phyloP scores from a whole-genome alignment of 2,329 filamentous ascomycete species.

The Lachnum nothofagi region DNA sequence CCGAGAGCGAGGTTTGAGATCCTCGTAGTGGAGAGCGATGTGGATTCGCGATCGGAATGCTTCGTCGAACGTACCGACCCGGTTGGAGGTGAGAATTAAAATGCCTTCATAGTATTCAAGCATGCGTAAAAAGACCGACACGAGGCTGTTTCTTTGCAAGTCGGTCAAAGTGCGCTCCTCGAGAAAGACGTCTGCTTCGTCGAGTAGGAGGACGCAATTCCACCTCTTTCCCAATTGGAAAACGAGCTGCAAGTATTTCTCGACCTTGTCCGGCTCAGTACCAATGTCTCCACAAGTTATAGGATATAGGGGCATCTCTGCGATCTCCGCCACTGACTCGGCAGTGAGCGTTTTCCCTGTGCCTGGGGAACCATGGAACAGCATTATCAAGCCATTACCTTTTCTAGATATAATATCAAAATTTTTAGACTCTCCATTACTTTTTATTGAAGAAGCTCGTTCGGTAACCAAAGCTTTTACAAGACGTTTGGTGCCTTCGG shows the following conservation, averaged over 20 bases:
- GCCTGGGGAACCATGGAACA: conserved; percentile 79
- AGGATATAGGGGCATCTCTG: conserved; percentile 78
- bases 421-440: too few species aligned
- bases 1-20: too few species aligned
- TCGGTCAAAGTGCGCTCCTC: conserved; percentile 79
- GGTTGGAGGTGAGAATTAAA: conserved; percentile 82
- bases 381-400: conserved; percentile 74
- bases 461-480: too few species aligned
- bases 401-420: too few species aligned
- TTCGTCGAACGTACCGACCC: conserved; percentile 82
- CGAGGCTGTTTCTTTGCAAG: conserved; percentile 77
- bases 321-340: conserved; percentile 77
- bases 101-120: conserved; percentile 92
- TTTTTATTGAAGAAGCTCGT: too few species aligned
- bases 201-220: conserved; percentile 65
- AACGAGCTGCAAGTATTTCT: conserved; percentile 71
- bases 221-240: too few species aligned
- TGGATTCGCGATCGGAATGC: conserved; percentile 87
- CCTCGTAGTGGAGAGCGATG: conserved; percentile 75
- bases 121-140: conserved; percentile 79
- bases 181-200: conserved; percentile 80
- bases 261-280: conserved; percentile 68
- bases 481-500: too few species aligned
- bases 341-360: conserved; percentile 87
- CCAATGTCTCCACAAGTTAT: conserved; percentile 78